Percentiles rank a stretch among this genome's conserved stretches.
Evolutionary conservation across 164 flowering plant genomes (phyloP).

Genomic region (Berberis thunbergii): DNA sequence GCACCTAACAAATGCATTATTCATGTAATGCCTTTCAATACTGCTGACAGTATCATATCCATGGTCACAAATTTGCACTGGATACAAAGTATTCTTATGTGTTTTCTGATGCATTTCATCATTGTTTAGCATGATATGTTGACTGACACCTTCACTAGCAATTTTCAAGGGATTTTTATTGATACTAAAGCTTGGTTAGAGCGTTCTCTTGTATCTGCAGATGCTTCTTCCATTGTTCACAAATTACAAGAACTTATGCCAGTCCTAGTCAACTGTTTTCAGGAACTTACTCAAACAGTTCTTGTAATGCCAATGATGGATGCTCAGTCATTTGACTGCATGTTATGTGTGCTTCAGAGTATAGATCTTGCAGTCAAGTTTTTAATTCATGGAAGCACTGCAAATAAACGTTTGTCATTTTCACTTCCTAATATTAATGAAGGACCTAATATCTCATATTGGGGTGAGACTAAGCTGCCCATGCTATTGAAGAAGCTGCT

Average conservation of each 20-base stretch:
- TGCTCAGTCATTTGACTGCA: slow-evolving; percentile 54
- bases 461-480: slow-evolving; percentile 26
- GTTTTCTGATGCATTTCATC: no score
- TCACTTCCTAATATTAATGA: slow-evolving; percentile 11
- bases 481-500: slow-evolving; percentile 42
- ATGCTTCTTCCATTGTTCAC: slow-evolving; percentile 19
- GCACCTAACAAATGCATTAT: no score
- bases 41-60: no score
- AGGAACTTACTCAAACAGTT: slow-evolving; percentile 40
- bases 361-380: slow-evolving; percentile 41
- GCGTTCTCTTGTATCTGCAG: slow-evolving; percentile 20
- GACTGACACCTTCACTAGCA: neutral
- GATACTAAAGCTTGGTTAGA: neutral
- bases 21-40: no score
- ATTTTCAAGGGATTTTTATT: neutral
- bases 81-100: no score
- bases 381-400: slow-evolving; percentile 20
- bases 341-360: slow-evolving; percentile 59
- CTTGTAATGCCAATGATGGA: slow-evolving; percentile 32
- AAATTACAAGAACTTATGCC: slow-evolving; percentile 55
- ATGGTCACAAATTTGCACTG: no score
- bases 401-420: slow-evolving; percentile 12
- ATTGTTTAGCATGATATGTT: no score
- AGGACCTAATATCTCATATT: slow-evolving; percentile 10
- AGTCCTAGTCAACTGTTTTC: slow-evolving; percentile 61